Percentiles rank a stretch among this genome's conserved stretches.
These are phyloP conservation scores for Saraca asoca DNA, from an alignment of 331 rosid genomes.

Conservation along the genomic window DNA sequence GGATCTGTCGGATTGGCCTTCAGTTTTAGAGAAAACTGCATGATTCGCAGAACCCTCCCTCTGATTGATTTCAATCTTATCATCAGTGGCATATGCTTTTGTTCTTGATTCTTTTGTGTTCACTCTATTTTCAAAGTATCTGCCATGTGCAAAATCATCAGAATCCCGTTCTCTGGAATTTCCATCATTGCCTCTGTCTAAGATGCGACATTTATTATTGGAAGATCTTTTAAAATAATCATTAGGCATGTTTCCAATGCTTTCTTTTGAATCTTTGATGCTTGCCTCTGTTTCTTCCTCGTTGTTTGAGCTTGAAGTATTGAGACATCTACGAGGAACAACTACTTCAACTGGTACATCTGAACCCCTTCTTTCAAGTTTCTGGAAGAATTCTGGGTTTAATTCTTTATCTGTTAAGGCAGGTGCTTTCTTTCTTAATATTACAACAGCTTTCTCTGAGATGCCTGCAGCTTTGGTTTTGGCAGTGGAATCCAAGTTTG, in stretches of 20 bases:
- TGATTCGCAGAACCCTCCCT: slow-evolving; percentile 70
- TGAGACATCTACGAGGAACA: slow-evolving; percentile 72
- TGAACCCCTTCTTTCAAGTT: slow-evolving; percentile 79
- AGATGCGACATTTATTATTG: slow-evolving; percentile 58
- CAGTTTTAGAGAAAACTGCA: slow-evolving; percentile 74
- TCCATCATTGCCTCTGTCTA: slow-evolving; percentile 56
- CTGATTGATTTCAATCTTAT: slow-evolving; percentile 58
- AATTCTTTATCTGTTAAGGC: slow-evolving; percentile 75
- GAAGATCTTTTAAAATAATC: slow-evolving; percentile 57
- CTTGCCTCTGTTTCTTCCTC: slow-evolving; percentile 61
- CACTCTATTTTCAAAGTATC: slow-evolving; percentile 62
- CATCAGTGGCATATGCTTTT: slow-evolving; percentile 57
- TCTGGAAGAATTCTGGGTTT: slow-evolving; percentile 93
- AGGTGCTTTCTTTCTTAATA: slow-evolving; percentile 88
- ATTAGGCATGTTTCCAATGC: slow-evolving; percentile 51
- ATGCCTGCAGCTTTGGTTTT: slow-evolving; percentile 57
- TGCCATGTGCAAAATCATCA: slow-evolving; percentile 57
- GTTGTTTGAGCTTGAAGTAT: slow-evolving; percentile 65
- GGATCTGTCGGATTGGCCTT: slow-evolving; percentile 78
- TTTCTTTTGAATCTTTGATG: slow-evolving; percentile 52
- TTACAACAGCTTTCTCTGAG: slow-evolving; percentile 79
- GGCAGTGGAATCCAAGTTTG: slow-evolving; percentile 51
- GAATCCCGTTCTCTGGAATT: slow-evolving; percentile 52
- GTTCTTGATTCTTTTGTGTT: slow-evolving; percentile 66
- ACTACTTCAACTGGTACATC: slow-evolving; percentile 94